Conservation (phyloP, 139 green algal species). For the Pycnococcus provasolii region DNA sequence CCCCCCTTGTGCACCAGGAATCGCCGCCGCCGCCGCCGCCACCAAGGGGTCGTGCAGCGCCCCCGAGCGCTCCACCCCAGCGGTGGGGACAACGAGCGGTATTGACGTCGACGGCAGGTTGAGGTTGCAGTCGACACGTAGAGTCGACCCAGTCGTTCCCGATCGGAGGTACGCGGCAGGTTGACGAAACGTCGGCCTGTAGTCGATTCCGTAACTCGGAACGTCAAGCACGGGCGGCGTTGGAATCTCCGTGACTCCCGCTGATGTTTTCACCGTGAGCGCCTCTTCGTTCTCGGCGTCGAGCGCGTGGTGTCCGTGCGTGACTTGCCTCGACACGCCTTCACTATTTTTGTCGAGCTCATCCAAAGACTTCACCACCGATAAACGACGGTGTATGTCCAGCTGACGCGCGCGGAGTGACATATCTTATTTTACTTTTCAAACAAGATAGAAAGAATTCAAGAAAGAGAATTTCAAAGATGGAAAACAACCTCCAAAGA, state of each 20-base stretch:
- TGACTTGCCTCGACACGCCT: slow-evolving; percentile 26
- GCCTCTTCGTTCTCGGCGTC: slow-evolving; percentile 36
- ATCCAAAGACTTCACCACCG: slow-evolving; percentile 24
- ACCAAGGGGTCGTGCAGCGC: neutral
- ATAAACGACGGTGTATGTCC: slow-evolving; percentile 32
- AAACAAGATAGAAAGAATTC: no score
- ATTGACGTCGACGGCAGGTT: neutral
- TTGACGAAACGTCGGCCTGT: slow-evolving; percentile 29
- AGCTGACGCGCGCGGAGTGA: slow-evolving; percentile 33
- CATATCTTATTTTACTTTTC: neutral
- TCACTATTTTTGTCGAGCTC: slow-evolving; percentile 37
- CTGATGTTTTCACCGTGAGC: neutral
- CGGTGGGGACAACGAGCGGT: neutral
- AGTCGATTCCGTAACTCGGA: slow-evolving; percentile 37
- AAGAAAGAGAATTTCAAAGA: no score
- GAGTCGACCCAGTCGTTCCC: slow-evolving; percentile 7
- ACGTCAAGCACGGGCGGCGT: slow-evolving; percentile 33
- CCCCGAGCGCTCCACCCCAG: neutral
- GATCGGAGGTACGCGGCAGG: slow-evolving; percentile 33
- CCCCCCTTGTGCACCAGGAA: neutral
- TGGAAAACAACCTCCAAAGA: no score
- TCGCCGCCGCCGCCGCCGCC: neutral
- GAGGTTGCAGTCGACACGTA: neutral
- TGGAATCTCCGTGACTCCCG: slow-evolving; percentile 34
- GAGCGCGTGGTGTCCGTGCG: slow-evolving; percentile 31